Conservation (phyloP, 192 early-diverging fungal genomes). For the Backusella psychrophila region DNA sequence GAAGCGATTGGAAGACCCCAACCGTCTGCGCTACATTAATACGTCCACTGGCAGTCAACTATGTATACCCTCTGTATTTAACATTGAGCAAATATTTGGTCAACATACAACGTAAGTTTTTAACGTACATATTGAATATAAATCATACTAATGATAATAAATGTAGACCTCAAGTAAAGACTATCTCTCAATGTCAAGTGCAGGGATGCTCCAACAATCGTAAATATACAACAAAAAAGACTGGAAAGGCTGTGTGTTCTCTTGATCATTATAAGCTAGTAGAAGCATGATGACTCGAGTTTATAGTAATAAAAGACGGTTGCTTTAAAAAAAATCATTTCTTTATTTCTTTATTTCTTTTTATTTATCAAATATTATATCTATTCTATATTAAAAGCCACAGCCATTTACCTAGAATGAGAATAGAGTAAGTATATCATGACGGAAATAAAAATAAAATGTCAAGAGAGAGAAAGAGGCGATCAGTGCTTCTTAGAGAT, state of each 20-base stretch:
- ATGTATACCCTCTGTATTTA: conserved; percentile 15
- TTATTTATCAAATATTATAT: neutral
- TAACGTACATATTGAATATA: neutral
- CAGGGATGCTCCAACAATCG: conserved; percentile 14
- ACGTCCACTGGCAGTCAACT: neutral
- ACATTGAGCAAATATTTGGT: conserved; percentile 15
- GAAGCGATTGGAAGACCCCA: conserved; percentile 8
- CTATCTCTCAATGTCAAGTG: conserved; percentile 13
- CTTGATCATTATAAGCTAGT: conserved; percentile 27
- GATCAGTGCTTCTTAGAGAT: conserved; percentile 21
- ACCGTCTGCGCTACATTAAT: conserved; percentile 15
- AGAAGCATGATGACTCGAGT: neutral
- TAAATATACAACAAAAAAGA: conserved; percentile 26
- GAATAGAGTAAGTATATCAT: neutral
- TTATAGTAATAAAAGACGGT: neutral
- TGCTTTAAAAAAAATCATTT: neutral
- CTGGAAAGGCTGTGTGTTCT: conserved; percentile 23
- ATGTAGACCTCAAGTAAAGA: neutral
- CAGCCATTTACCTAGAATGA: neutral
- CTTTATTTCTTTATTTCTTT: neutral
- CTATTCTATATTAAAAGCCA: neutral
- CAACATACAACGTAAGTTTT: neutral
- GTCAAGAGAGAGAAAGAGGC: neutral
- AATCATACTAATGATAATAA: neutral
- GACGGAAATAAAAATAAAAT: neutral